Evolutionary conservation across 805 yeast genomes (phyloP).

Genomic region (Ogataea thermomethanolica): DNA sequence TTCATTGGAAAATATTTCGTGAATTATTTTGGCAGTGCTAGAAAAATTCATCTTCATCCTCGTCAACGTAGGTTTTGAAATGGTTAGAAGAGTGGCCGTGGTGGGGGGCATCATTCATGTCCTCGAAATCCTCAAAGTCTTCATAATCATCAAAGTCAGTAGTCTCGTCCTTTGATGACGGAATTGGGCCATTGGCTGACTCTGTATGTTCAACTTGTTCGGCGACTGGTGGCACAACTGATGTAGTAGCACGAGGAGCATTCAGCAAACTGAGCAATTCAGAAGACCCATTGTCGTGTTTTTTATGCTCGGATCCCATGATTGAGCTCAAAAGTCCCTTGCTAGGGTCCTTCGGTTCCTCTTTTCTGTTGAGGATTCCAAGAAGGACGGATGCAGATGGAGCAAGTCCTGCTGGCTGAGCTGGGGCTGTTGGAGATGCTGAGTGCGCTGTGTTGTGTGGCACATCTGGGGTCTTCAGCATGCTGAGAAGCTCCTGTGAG

Average conservation of each 20-base stretch:
- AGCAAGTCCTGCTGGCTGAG: not conserved
- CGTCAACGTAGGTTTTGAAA: slow-evolving; percentile 19
- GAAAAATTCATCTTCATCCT: slow-evolving; percentile 17
- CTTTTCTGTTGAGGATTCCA: slow-evolving; percentile 8
- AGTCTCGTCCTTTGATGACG: not conserved
- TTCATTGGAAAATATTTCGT: slow-evolving; percentile 4
- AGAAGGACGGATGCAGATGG: slow-evolving; percentile 12
- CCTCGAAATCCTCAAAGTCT: slow-evolving; percentile 25
- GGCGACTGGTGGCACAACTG: not conserved
- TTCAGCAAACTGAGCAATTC: slow-evolving; percentile 12
- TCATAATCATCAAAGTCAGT: slow-evolving; percentile 13
- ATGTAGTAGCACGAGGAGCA: not conserved
- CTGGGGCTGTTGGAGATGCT: not conserved
- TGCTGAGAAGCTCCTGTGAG: slow-evolving; percentile 2
- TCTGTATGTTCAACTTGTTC: no score
- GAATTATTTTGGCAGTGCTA: slow-evolving; percentile 10
- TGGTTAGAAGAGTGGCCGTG: slow-evolving; percentile 18
- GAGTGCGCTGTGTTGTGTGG: not conserved
- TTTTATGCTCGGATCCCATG: not conserved
- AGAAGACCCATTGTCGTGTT: not conserved
- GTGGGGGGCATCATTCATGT: slow-evolving; percentile 22
- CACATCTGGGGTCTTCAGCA: slow-evolving; percentile 1
- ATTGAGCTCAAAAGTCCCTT: slow-evolving; percentile 10
- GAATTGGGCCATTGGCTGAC: no score
- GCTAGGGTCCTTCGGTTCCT: slow-evolving; percentile 11